Evolutionary conservation across 164 flowering plant species (phyloP), one percentile per base, ranked within the genome.

Genomic region (Cinnamomum chago): DNA sequence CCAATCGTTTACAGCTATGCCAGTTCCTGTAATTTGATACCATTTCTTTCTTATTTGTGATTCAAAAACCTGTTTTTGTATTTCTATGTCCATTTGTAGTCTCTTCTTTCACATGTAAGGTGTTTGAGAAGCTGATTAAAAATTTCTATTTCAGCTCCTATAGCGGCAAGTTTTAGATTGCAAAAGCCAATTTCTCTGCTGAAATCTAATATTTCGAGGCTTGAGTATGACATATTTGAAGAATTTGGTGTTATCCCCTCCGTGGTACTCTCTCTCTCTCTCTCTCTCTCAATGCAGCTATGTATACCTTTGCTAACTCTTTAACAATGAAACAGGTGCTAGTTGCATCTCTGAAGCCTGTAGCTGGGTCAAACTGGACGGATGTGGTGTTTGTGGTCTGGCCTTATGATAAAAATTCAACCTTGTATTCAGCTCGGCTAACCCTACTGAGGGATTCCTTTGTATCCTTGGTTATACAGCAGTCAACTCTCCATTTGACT

Each of bases 351-450:
- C 78, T 91, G 62, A 85, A 90, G 72, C 80, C 86, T 72, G 79
- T 76, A 15, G 79, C 79, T 74, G 86, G 80, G 68, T 74, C 89
- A 72, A 89, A 90, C 80, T 71, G 28, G 66, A 88, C 97, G 70
- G 80, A 76, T 64, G 92, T 91, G 80, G 88, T 92, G 72, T 94
- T 94, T 85, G 92, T 82, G 0, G 83, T 94, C 68, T 92, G 88
- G 76, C 86, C 92, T 35, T 86, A 83, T 65, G 65, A 71, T 9
- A 83, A 84, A 62, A 3, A 76, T 79, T 70, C 86, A 60, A 71
- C 76, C 62, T 71, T 88, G 73, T 82, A 89, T 67, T 11, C 77
- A 70, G 72, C 87, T 60, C 78, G 82, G 50, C 74, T 78, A 73
- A 94, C 97, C 83, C 73, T 94, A 83, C 81, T 94, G 70, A 85